These are phyloP conservation scores for Metarhizium album DNA, from an alignment of 2,329 filamentous ascomycete genomes.

Conservation along the genomic window DNA sequence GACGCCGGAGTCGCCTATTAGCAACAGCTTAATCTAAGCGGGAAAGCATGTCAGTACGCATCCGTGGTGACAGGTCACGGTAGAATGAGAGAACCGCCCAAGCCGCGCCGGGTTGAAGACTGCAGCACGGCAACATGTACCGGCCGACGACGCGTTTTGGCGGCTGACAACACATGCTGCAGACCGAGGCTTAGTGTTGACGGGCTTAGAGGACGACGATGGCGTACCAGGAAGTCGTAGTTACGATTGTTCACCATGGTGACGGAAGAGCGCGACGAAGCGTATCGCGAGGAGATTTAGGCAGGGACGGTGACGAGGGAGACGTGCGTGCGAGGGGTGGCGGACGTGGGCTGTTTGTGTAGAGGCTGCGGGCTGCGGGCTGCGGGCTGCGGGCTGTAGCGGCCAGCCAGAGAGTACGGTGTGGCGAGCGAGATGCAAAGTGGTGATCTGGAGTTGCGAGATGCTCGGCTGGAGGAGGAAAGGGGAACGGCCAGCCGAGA, in stretches of 20 bases:
- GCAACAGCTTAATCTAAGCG: slow-evolving; percentile 80
- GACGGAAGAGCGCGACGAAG: slow-evolving; percentile 13
- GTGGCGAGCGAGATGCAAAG: neutral
- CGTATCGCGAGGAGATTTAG: neutral
- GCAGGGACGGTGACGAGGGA: neutral
- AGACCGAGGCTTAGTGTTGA: neutral
- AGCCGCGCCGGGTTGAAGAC: neutral
- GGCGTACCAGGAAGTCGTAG: slow-evolving; percentile 91
- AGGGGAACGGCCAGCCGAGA: slow-evolving; percentile 5
- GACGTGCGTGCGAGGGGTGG: no score
- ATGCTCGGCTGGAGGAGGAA: slow-evolving; percentile 2
- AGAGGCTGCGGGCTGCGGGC: no score
- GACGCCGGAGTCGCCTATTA: slow-evolving; percentile 93
- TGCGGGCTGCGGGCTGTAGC: neutral
- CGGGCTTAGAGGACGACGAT: slow-evolving; percentile 8
- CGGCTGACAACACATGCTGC: neutral
- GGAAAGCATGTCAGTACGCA: neutral
- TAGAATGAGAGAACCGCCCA: neutral
- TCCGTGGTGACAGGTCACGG: neutral
- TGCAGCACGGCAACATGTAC: neutral
- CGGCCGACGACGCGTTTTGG: neutral
- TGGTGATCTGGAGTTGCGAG: slow-evolving; percentile 1
- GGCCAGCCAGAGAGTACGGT: neutral
- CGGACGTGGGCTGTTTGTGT: no score
- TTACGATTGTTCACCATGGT: slow-evolving; percentile 95